Evolutionary conservation across 805 yeast species (phyloP), one percentile per base, ranked within the genome.

Genomic region (Geotrichum ghanense): DNA sequence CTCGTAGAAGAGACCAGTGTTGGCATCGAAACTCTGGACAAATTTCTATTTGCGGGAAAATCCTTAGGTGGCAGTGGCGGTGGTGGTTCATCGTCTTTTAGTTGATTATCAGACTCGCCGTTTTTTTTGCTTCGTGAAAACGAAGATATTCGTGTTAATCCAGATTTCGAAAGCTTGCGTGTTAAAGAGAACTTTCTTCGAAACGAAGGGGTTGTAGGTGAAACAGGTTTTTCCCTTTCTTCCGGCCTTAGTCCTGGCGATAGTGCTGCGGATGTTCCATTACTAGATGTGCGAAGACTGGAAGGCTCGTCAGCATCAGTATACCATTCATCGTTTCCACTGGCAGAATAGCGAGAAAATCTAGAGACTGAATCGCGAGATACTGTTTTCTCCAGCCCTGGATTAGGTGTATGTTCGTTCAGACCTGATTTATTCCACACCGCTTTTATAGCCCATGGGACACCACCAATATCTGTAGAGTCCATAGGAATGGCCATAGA

Each of bases 361-460:
- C 42, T 39, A 6, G 42, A 20, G 16, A n/a, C 21, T 10, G 25
- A 6, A n/a, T 39, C 25, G 12, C 25, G 9, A 20, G 40, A n/a
- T 10, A n/a, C 21, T 7, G 40, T 19, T 14, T 7, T 6, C 9
- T 39, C 42, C 42, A 22, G 25, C 9, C 25, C 25, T 12, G 23
- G 42, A 35, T 35, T 35, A 10, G 14, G 31, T 12, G 14, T 31
- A 5, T 31, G 5, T 16, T 31, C 37, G 17, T 31, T n/a, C 37
- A 31, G 37, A 5, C 37, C 37, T 5, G 17, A 31, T 42, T 51
- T 47, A 25, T 56, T 55, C 64, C 63, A 61, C 7, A 55, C 50
- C 3, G 61, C 63, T 44, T 56, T 56, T 17, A 62, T 49, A 12
- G 62, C 64, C 66, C 66, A 62, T 0, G 66, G 66, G 20, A 56